phyloP scores from a whole-genome alignment of 23 red algal species.

The Gracilaria caudata region DNA sequence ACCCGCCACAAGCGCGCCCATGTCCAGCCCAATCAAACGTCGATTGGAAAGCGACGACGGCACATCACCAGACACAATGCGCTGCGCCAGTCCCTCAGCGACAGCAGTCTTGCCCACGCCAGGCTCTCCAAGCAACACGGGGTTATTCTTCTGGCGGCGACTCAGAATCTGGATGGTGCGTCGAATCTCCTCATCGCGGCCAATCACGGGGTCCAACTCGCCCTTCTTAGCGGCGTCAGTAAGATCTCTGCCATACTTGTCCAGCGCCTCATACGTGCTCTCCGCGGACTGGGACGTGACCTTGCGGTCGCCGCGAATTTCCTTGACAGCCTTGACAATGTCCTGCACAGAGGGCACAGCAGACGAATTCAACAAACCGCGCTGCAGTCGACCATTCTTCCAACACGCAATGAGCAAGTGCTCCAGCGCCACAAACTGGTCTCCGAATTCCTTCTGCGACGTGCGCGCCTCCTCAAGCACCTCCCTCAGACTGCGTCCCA shows the following conservation, averaged over 20 bases:
- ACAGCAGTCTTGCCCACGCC: conserved; percentile 99
- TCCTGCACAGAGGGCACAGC: conserved; percentile 61
- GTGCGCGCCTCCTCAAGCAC: conserved; percentile 78
- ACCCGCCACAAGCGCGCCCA: conserved; percentile 98
- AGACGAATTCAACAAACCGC: conserved; percentile 57
- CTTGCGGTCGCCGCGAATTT: conserved; percentile 76
- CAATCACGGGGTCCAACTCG: conserved; percentile 95
- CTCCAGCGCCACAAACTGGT: conserved; percentile 91
- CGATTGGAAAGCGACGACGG: conserved; percentile 81
- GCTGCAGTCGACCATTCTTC: conserved; percentile 75
- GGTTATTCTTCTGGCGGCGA: conserved; percentile 98
- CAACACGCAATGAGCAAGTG: conserved; percentile 88
- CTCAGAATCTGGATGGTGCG: conserved; percentile 98
- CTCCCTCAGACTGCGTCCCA: conserved; percentile 88
- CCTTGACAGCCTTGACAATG: conserved; percentile 79
- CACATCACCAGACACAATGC: conserved; percentile 94
- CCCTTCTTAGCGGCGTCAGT: conserved; percentile 85
- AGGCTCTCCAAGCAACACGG: conserved; percentile 93
- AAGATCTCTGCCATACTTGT: conserved; percentile 96
- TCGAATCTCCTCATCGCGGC: conserved; percentile 96
- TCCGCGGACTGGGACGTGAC: conserved; percentile 94
- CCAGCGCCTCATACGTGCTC: conserved; percentile 90
- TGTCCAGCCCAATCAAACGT: conserved; percentile 83
- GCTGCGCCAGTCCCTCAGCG: conserved; percentile 97
- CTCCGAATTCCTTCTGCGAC: conserved; percentile 76